phyloP scores from a whole-genome alignment of 768 basidiomycete species.

The Xerocomus brunneocitrinus region DNA sequence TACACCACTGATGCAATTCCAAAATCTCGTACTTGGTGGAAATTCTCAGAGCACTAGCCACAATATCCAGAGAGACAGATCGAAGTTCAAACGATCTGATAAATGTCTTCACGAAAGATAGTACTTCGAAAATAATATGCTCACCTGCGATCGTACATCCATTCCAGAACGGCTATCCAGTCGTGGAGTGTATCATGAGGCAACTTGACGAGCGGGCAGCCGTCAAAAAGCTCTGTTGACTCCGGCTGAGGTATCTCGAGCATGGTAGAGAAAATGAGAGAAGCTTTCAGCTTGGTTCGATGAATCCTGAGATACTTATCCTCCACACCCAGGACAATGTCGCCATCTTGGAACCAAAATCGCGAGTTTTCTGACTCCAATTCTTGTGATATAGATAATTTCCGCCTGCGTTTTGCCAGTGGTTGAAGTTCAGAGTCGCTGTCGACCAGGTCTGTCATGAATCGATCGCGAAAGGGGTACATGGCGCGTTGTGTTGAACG shows the following conservation, averaged over 20 bases:
- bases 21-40: conserved; percentile 36
- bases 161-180: conserved; percentile 28
- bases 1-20: conserved; percentile 25
- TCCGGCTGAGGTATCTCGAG: conserved; percentile 32
- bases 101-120: background rate
- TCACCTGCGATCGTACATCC: conserved; percentile 34
- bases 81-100: conserved; percentile 23
- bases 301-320: conserved; percentile 28
- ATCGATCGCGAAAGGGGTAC: too few relatives aligned
- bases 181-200: conserved; percentile 23
- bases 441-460: background rate
- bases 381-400: background rate
- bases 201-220: conserved; percentile 29
- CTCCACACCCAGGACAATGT: conserved; percentile 30
- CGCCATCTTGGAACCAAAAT: conserved; percentile 35
- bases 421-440: background rate
- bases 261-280: conserved; percentile 34
- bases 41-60: conserved; percentile 29
- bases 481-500: too few relatives aligned
- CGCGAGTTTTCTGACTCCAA: background rate
- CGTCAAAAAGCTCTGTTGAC: conserved; percentile 28
- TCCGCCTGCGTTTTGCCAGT: conserved; percentile 6
- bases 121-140: conserved; percentile 3
- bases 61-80: conserved; percentile 20
- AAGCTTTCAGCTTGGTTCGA: background rate